These are phyloP conservation scores for Sporothrix dimorphospora DNA, from an alignment of 2,329 filamentous ascomycete genomes.

Conservation along the genomic window DNA sequence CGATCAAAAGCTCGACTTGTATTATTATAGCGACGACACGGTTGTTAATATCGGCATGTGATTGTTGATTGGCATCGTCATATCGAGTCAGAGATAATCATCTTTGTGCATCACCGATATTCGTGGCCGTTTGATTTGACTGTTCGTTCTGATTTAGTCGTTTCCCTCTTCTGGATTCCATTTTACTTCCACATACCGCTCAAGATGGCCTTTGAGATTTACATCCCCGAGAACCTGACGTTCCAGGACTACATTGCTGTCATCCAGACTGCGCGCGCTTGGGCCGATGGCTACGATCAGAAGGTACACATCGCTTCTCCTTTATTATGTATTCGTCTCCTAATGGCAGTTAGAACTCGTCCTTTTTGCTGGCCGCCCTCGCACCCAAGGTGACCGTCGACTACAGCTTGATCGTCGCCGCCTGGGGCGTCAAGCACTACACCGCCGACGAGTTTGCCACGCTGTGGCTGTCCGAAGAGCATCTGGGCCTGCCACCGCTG, in stretches of 20 bases:
- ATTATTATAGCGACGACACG: background rate
- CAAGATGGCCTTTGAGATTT: background rate
- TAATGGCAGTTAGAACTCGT: background rate
- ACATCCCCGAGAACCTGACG: constrained; percentile 15
- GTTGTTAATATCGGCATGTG: background rate
- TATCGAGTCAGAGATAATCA: background rate
- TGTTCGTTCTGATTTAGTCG: background rate
- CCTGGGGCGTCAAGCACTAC: background rate
- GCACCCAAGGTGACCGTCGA: background rate
- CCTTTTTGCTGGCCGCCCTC: background rate
- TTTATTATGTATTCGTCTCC: too few relatives aligned
- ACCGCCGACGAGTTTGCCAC: background rate
- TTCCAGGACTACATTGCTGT: constrained; percentile 18
- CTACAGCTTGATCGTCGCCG: background rate
- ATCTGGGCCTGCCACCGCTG: background rate
- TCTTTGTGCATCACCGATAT: background rate
- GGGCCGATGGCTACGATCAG: constrained; percentile 7
- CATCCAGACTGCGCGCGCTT: background rate
- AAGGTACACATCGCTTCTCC: background rate
- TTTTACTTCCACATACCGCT: too few relatives aligned
- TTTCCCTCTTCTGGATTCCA: too few relatives aligned
- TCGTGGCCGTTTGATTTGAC: background rate
- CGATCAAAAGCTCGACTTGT: background rate
- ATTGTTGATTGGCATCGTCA: background rate
- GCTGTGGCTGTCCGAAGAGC: background rate